Percentiles rank a stretch among this genome's conserved stretches.
Conservation (phyloP, 2,329 filamentous ascomycete genomes). For the Pseudogymnoascus sp. region DNA sequence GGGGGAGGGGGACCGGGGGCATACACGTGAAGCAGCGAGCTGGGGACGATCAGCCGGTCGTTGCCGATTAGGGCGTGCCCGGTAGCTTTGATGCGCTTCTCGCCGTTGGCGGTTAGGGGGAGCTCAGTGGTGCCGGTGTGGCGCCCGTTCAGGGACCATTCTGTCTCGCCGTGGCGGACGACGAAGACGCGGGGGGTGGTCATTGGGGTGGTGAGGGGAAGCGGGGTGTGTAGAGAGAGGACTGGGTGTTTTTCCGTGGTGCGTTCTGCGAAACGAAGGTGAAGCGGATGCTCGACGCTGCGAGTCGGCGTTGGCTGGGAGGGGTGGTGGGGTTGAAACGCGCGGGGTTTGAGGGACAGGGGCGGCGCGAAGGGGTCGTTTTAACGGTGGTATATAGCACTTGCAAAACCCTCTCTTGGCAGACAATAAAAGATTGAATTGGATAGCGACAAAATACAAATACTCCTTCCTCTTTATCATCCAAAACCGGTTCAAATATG, state of each 20-base stretch:
- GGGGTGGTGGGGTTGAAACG: background rate
- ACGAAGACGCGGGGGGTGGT: slow-evolving; percentile 68
- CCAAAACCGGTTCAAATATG: background rate
- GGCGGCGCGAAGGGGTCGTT: background rate
- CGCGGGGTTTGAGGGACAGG: background rate
- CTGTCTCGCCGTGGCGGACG: slow-evolving; percentile 85
- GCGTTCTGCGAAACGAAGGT: background rate
- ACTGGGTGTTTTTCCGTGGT: background rate
- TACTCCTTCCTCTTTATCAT: background rate
- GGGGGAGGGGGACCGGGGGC: slow-evolving; percentile 22
- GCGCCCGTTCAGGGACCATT: slow-evolving; percentile 82
- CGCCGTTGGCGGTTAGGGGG: slow-evolving; percentile 72
- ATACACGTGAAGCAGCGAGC: slow-evolving; percentile 75
- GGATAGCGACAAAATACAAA: background rate
- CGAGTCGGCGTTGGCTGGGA: too few relatives aligned
- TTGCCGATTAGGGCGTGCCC: slow-evolving; percentile 76
- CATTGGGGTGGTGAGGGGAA: slow-evolving; percentile 18
- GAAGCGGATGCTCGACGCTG: background rate
- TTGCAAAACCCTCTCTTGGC: background rate
- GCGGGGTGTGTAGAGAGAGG: background rate
- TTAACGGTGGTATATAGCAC: background rate
- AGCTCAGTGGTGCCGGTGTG: slow-evolving; percentile 87
- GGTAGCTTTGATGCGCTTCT: slow-evolving; percentile 67
- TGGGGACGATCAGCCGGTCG: slow-evolving; percentile 77
- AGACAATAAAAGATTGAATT: background rate